Evolutionary conservation across 345 rosid genomes (phyloP), one percentile per base, ranked within the genome.

Genomic region (Garcia nutans): DNA sequence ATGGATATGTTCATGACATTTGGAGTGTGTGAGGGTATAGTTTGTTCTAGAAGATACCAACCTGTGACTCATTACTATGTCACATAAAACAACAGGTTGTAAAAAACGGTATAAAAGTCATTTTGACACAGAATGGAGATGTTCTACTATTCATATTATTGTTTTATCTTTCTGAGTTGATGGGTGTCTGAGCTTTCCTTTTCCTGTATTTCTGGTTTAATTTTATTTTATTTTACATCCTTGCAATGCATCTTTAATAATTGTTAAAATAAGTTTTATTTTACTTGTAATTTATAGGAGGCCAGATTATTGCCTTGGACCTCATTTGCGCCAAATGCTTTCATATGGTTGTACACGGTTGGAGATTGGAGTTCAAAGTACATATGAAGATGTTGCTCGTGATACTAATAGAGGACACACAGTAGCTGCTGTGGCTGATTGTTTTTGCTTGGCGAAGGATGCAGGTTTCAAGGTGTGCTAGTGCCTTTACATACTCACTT

Each of bases 311-410:
- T 94, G 97, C 76, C 95, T 94, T 82, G 97, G 99, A 76, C 99
- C 98, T 62, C 99, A 96, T 79, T 82, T 96, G 86, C 87, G 94
- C 73, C 99, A 96, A 83, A 96, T 93, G 98, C 95, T 96, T 82
- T 79, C 87, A 8, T 93, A 93, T 87, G 99, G 98, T 65, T 96
- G 98, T 79, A 96, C 99, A 60, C 85, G 98, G 73, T 83, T 96
- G 81, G 99, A 92, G 89, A 96, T 96, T 60, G 99, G 98, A 81
- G 98, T 96, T 74, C 99, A 96, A 82, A 96, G 99, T 93, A 96
- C 98, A 28, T 96, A 92, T 79, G 99, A 96, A 84, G 98, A 93
- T 90, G 97, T 96, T 77, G 98, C 99, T 54, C 96, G 87, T 72
- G 98, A 96, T 83, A 93, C 99, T 57, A 93, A 96, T 70, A 88